Conservation (phyloP, 2,329 filamentous ascomycete genomes). For the Trichoderma guizhouense region DNA sequence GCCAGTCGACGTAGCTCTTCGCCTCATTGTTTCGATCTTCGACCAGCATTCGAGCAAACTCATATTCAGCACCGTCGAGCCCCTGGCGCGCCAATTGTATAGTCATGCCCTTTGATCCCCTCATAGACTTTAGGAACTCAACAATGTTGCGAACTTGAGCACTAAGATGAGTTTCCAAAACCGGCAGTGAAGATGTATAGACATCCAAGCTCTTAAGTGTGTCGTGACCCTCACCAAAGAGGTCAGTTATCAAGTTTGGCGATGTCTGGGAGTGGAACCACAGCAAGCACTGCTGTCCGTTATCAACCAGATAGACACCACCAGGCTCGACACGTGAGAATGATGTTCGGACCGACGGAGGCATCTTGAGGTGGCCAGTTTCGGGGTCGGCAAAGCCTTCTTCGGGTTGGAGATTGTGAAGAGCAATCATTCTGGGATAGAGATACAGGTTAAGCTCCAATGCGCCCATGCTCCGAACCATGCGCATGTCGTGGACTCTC, state of each 20-base stretch:
- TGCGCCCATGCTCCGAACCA: conserved; percentile 84
- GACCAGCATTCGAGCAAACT: conserved; percentile 86
- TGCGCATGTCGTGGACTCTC: conserved; percentile 83
- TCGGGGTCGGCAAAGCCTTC: conserved; percentile 89
- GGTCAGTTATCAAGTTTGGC: conserved; percentile 82
- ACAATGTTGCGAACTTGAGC: conserved; percentile 92
- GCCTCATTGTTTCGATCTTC: conserved; percentile 98
- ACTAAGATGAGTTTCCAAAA: conserved; percentile 88
- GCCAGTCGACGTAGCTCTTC: conserved; percentile 97
- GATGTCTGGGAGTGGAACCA: conserved; percentile 94
- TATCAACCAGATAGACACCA: conserved; percentile 91
- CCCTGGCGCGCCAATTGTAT: conserved; percentile 90
- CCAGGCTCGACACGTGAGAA: conserved; percentile 89
- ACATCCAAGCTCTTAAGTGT: conserved; percentile 75
- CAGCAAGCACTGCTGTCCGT: conserved; percentile 84
- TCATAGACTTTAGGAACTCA: conserved; percentile 75
- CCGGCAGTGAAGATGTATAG: conserved; percentile 73
- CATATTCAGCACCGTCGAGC: conserved; percentile 90
- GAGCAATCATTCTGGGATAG: conserved; percentile 86
- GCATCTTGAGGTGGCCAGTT: conserved; percentile 83
- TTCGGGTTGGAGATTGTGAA: conserved; percentile 83
- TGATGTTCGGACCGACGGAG: conserved; percentile 73
- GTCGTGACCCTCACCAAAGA: conserved; percentile 74
- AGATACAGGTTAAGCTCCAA: conserved; percentile 86
- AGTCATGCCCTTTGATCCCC: conserved; percentile 83